phyloP scores from a whole-genome alignment of 1,284 basidiomycete genomes.

The Takashimella koratensis region DNA sequence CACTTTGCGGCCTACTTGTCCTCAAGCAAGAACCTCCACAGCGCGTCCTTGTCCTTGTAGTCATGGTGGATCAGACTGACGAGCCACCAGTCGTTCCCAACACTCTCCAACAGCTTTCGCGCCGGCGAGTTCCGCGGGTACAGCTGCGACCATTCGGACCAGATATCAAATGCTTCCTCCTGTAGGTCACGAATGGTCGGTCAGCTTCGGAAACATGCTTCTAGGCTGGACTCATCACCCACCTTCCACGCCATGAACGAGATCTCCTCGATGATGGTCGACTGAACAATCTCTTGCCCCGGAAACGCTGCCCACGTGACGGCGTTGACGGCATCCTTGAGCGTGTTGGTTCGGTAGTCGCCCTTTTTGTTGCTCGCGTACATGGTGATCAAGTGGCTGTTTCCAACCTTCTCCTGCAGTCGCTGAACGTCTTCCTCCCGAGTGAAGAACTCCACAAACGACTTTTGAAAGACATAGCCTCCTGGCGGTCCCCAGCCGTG shows the following conservation, averaged over 20 bases:
- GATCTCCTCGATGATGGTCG: conserved; percentile 94
- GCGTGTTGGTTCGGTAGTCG: conserved; percentile 87
- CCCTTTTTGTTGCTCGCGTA: conserved; percentile 83
- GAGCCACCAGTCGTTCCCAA: conserved; percentile 78
- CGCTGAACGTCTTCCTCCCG: conserved; percentile 59
- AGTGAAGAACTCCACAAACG: conserved; percentile 96
- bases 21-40: conserved; percentile 77
- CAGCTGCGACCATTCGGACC: conserved; percentile 88
- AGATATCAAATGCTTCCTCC: conserved; percentile 96
- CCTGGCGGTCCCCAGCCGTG: conserved; percentile 90
- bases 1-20: background rate
- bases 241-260: conserved; percentile 98
- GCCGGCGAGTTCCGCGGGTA: conserved; percentile 74
- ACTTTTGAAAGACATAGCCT: conserved; percentile 95
- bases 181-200: conserved; percentile 47
- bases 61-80: conserved; percentile 94
- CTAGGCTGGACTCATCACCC: no score
- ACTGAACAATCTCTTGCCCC: conserved; percentile 94
- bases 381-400: conserved; percentile 67
- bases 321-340: conserved; percentile 89
- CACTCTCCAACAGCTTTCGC: conserved; percentile 65
- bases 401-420: conserved; percentile 59
- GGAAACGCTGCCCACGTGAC: conserved; percentile 99
- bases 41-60: conserved; percentile 71
- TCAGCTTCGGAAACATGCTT: background rate